Conservation (phyloP, 352 stramenopile species). For the Phytophthora pluvialis region DNA sequence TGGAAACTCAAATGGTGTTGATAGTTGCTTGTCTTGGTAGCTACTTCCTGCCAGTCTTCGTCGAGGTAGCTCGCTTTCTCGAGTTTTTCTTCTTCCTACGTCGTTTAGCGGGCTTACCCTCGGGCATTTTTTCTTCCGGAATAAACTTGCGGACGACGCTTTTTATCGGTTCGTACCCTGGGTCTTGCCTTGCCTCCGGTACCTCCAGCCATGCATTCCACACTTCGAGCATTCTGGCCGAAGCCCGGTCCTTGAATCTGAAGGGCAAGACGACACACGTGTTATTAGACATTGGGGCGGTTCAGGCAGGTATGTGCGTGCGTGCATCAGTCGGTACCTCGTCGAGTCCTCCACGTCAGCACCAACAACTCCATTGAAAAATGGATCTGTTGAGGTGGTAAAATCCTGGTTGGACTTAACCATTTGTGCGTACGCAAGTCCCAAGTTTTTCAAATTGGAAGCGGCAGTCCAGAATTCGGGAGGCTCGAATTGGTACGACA, state of each 20-base stretch:
- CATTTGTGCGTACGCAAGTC: constrained; percentile 94
- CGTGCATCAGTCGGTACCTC: constrained; percentile 31
- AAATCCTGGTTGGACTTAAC: constrained; percentile 82
- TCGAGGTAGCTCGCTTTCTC: constrained; percentile 6
- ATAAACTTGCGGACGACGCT: constrained; percentile 61
- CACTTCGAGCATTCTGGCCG: constrained; percentile 71
- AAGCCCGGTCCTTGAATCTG: constrained; percentile 75
- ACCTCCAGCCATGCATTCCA: constrained; percentile 67
- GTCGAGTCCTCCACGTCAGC: constrained; percentile 39
- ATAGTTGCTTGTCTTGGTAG: not conserved
- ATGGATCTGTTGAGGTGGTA: constrained; percentile 38
- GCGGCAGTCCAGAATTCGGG: constrained; percentile 63
- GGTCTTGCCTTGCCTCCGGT: constrained; percentile 53
- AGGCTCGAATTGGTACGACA: constrained; percentile 71
- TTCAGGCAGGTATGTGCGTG: not conserved
- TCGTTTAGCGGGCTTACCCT: not conserved
- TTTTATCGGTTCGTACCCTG: constrained; percentile 57
- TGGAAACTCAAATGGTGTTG: constrained; percentile 15
- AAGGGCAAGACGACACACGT: constrained; percentile 2
- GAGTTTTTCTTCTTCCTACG: constrained; percentile 25
- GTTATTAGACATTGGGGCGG: not conserved
- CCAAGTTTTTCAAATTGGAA: constrained; percentile 92
- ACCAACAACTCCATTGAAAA: constrained; percentile 59
- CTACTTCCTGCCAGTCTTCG: constrained; percentile 16
- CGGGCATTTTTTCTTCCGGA: constrained; percentile 16